Conservation (phyloP, 73 alveolate genomes). For the Paramecium tetraurelia region DNA sequence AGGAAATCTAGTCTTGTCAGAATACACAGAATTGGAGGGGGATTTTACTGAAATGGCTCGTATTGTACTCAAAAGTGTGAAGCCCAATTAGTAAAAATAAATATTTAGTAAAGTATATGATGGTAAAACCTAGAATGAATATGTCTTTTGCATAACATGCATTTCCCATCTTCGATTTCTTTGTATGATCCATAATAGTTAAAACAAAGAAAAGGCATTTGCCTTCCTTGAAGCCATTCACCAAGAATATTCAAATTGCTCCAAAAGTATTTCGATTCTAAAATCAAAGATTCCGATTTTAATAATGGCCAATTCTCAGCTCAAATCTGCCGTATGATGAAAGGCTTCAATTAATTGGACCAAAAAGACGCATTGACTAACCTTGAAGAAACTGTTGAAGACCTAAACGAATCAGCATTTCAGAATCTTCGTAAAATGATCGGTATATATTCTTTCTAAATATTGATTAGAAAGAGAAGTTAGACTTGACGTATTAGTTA, state of each 20-base stretch:
- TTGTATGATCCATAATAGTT: not conserved
- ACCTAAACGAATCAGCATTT: slow-evolving; percentile 14
- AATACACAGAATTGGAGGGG: not conserved
- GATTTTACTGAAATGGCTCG: slow-evolving; percentile 27
- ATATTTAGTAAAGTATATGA: slow-evolving; percentile 13
- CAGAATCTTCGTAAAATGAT: slow-evolving; percentile 1
- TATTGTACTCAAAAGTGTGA: not conserved
- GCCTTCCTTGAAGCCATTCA: not conserved
- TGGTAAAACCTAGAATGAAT: not conserved
- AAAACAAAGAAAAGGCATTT: slow-evolving; percentile 13
- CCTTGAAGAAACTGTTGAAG: slow-evolving; percentile 18
- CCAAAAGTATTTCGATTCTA: not conserved
- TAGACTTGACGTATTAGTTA: not conserved
- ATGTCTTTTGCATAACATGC: not conserved
- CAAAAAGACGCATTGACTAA: not conserved
- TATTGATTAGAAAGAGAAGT: not conserved
- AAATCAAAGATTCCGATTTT: not conserved
- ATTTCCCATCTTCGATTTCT: not conserved
- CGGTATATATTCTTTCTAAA: not conserved
- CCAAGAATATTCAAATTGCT: not conserved
- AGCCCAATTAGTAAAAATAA: not conserved
- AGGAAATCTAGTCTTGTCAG: not conserved
- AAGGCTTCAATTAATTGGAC: slow-evolving; percentile 15
- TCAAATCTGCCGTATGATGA: not conserved
- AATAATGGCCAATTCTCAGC: not conserved